phyloP scores from a whole-genome alignment of 768 basidiomycete genomes.

The Russula ochroleuca region DNA sequence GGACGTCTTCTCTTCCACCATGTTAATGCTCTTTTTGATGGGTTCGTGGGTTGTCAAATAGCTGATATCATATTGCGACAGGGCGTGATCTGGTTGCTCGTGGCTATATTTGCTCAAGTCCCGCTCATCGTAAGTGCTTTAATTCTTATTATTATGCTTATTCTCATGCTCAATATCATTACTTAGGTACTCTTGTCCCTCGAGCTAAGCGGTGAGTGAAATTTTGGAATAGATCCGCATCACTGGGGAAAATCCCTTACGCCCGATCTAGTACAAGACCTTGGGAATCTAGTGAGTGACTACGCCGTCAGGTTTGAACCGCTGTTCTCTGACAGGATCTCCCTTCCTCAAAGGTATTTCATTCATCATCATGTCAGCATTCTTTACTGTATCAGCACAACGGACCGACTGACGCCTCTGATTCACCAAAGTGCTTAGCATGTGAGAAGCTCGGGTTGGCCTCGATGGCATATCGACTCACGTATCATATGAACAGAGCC shows the following conservation, averaged over 20 bases:
- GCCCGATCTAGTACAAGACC: not conserved
- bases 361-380: slow-evolving; percentile 14
- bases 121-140: slow-evolving; percentile 14
- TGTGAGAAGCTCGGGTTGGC: slow-evolving; percentile 3
- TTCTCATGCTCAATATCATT: not conserved
- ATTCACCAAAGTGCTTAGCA: slow-evolving; percentile 8
- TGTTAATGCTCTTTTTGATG: not conserved
- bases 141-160: not conserved
- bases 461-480: not conserved
- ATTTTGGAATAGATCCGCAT: not conserved
- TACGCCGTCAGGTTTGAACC: not conserved
- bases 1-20: slow-evolving; percentile 24
- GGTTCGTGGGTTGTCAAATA: not conserved
- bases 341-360: slow-evolving; percentile 10
- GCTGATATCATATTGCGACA: slow-evolving; percentile 1
- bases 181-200: slow-evolving; percentile 17
- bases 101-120: slow-evolving; percentile 18
- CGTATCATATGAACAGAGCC: slow-evolving; percentile 2
- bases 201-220: slow-evolving; percentile 6
- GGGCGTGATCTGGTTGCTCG: slow-evolving; percentile 21
- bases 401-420: not conserved
- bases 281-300: slow-evolving; percentile 10
- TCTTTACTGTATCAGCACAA: not conserved
- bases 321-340: not conserved
- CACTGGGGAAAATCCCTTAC: not conserved